A percentile compares a stretch with the other conserved stretches of the same genome.
These are phyloP conservation scores for Chondrus crispus DNA, from an alignment of 23 red algal species.

Conservation along the genomic window DNA sequence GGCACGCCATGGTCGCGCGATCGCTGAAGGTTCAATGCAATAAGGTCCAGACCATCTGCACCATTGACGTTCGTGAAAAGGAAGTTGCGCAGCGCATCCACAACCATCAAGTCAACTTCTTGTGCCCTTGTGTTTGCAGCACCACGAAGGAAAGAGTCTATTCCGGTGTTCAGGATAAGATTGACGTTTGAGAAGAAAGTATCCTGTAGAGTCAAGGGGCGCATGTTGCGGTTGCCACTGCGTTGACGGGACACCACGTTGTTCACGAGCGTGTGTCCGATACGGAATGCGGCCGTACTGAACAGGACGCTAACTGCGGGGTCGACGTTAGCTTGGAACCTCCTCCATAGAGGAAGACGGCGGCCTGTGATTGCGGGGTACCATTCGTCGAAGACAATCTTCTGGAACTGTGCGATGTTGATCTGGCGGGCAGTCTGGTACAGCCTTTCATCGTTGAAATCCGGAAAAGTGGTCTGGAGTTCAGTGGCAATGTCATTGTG, in stretches of 20 bases:
- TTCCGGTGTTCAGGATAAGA: not conserved
- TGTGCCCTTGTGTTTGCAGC: slow-evolving; percentile 15
- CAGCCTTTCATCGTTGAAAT: not conserved
- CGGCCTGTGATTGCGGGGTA: not conserved
- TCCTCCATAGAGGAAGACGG: not conserved
- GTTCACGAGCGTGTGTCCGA: slow-evolving; percentile 61
- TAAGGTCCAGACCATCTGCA: slow-evolving; percentile 38
- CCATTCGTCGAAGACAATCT: slow-evolving; percentile 35
- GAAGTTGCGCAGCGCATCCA: slow-evolving; percentile 49
- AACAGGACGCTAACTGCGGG: slow-evolving; percentile 31
- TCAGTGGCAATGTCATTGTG: not conserved
- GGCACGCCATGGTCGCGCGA: slow-evolving; percentile 45
- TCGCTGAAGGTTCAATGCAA: slow-evolving; percentile 68
- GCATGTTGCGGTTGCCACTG: not conserved
- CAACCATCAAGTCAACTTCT: slow-evolving; percentile 47
- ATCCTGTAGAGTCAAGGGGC: not conserved
- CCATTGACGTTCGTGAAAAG: slow-evolving; percentile 50
- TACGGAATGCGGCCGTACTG: slow-evolving; percentile 56
- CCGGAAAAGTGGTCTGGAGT: not conserved
- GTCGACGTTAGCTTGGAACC: not conserved
- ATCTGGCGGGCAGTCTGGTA: slow-evolving; percentile 22
- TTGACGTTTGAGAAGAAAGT: slow-evolving; percentile 29
- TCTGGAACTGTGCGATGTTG: slow-evolving; percentile 8
- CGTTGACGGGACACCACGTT: slow-evolving; percentile 11
- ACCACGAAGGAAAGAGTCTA: slow-evolving; percentile 47